Conservation (phyloP, 1,139 yeast species). For the Scheffersomyces illinoinensis region DNA sequence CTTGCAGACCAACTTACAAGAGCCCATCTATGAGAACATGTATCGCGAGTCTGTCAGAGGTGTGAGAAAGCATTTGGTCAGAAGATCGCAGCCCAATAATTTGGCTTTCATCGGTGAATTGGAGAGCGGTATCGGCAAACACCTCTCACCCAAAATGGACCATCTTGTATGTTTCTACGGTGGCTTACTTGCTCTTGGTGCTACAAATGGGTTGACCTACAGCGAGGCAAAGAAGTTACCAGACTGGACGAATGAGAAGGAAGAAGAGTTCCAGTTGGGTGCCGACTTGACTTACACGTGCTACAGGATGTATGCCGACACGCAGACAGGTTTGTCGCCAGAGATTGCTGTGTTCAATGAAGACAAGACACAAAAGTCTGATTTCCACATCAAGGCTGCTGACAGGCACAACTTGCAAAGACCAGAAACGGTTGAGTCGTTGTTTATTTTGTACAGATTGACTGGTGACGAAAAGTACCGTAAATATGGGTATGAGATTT, state of each 20-base stretch:
- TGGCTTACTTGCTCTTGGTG: constrained; percentile 87
- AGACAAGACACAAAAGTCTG: constrained; percentile 33
- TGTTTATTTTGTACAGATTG: constrained; percentile 76
- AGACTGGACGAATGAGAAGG: constrained; percentile 38
- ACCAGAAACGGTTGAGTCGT: constrained; percentile 92
- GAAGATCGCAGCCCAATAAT: constrained; percentile 61
- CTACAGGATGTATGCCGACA: constrained; percentile 75
- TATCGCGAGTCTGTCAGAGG: constrained; percentile 79
- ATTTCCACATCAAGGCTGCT: constrained; percentile 65
- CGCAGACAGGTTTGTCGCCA: constrained; percentile 78
- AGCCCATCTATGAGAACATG: constrained; percentile 66
- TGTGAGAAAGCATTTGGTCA: constrained; percentile 61
- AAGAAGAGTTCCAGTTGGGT: constrained; percentile 64
- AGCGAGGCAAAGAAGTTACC: constrained; percentile 48
- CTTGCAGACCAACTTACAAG: constrained; percentile 68
- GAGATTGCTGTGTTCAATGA: constrained; percentile 82
- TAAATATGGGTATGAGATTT: constrained; percentile 88
- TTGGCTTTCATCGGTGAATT: constrained; percentile 78
- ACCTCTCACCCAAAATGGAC: constrained; percentile 81
- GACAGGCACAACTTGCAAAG: constrained; percentile 88
- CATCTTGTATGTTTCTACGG: constrained; percentile 93
- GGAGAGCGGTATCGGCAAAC: constrained; percentile 62
- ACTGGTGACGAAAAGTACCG: constrained; percentile 83
- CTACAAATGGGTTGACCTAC: constrained; percentile 70
- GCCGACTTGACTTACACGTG: constrained; percentile 80